Conservation (phyloP, 352 stramenopile species). For the Globisporangium yorkense region DNA sequence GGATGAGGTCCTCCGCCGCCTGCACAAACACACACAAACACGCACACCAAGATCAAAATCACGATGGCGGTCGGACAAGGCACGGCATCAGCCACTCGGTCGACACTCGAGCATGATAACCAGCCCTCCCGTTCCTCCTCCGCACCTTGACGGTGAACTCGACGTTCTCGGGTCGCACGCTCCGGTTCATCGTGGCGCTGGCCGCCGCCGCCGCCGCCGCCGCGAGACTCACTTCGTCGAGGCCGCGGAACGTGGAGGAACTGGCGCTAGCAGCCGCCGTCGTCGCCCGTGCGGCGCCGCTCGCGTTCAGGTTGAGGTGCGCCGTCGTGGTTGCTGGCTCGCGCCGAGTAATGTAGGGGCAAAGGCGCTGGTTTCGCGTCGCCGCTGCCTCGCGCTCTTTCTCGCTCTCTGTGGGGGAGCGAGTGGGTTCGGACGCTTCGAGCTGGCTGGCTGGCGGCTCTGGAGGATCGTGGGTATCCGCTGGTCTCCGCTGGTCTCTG, state of each 20-base stretch:
- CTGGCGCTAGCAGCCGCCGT: constrained; percentile 1
- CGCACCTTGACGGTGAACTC: constrained; percentile 94
- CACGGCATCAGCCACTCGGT: constrained; percentile 6
- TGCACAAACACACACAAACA: constrained; percentile 11
- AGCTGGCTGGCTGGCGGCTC: background rate
- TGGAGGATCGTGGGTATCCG: background rate
- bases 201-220: background rate
- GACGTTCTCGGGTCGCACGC: constrained; percentile 89
- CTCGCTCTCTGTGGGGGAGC: background rate
- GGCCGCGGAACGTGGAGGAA: constrained; percentile 6
- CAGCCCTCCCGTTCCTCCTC: background rate
- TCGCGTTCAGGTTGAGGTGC: constrained; percentile 11
- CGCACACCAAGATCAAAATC: background rate
- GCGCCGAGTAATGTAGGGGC: background rate
- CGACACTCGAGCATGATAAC: background rate
- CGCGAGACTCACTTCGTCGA: constrained; percentile 14
- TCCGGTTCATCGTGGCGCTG: constrained; percentile 55
- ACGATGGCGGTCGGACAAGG: background rate
- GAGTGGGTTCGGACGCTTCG: too few relatives aligned
- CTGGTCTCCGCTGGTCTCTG: background rate
- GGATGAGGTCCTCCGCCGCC: constrained; percentile 71
- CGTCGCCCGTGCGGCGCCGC: constrained; percentile 3
- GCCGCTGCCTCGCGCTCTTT: background rate
- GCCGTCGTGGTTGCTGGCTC: constrained; percentile 6
- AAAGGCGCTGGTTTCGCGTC: background rate